A percentile compares a stretch with the other conserved stretches of the same genome.
phyloP scores from a whole-genome alignment of 768 basidiomycete species.

The Naganishia vishniacii region DNA sequence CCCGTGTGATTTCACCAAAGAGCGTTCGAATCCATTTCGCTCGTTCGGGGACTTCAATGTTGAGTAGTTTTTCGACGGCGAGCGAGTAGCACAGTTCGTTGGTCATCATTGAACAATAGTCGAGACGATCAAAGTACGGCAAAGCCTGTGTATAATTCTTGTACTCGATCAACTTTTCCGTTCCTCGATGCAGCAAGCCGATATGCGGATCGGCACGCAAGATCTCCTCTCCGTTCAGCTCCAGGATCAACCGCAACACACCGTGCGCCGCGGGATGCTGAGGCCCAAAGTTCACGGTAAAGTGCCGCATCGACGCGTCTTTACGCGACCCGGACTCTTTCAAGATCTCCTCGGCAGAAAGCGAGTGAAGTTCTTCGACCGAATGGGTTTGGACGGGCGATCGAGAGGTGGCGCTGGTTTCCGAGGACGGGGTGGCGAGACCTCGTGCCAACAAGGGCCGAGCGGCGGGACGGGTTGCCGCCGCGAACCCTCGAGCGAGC shows the following conservation, averaged over 20 bases:
- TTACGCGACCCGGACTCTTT: conserved; percentile 64
- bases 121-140: conserved; percentile 96
- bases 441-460: conserved; percentile 2
- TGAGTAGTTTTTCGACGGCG: conserved; percentile 95
- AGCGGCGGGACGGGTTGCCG: background rate
- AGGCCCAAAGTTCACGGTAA: conserved; percentile 96
- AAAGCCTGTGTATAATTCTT: conserved; percentile 96
- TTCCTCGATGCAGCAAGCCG: conserved; percentile 91
- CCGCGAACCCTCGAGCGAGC: conserved; percentile 10
- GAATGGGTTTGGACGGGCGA: conserved; percentile 39
- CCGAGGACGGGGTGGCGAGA: conserved; percentile 18
- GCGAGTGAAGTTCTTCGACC: conserved; percentile 59
- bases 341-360: conserved; percentile 73
- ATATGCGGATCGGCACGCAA: conserved; percentile 60
- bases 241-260: conserved; percentile 92
- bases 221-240: conserved; percentile 80
- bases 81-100: conserved; percentile 96
- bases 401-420: background rate
- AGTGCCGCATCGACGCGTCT: conserved; percentile 82
- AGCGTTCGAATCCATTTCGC: conserved; percentile 97
- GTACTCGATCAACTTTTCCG: conserved; percentile 97
- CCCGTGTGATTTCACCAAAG: conserved; percentile 93
- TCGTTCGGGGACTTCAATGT: conserved; percentile 91
- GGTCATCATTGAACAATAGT: conserved; percentile 99
- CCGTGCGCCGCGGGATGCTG: conserved; percentile 99